These are phyloP conservation scores for Lepidopterella palustris DNA, from an alignment of 495 filamentous ascomycete genomes.

Conservation along the genomic window DNA sequence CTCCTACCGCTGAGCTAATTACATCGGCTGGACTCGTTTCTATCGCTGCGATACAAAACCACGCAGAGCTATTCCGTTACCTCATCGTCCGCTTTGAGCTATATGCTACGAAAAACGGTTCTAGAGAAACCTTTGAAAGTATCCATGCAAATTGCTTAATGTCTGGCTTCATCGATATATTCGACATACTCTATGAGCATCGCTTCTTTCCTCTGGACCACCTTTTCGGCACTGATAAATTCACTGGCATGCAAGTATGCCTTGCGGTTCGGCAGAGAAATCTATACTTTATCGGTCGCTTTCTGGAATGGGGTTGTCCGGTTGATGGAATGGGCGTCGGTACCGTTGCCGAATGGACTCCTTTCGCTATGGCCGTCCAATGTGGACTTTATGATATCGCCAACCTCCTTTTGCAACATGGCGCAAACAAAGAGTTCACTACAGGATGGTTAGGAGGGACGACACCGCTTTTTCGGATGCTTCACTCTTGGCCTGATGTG, in stretches of 20 bases:
- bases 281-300: background rate
- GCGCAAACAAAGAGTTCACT: slow-evolving; percentile 2
- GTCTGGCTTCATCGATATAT: background rate
- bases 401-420: background rate
- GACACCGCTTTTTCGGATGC: background rate
- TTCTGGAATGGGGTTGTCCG: slow-evolving; percentile 1
- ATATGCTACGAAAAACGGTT: background rate
- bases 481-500: background rate
- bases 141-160: background rate
- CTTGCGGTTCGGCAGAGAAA: slow-evolving; percentile 1
- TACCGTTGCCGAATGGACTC: background rate
- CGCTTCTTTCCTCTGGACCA: background rate
- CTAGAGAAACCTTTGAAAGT: background rate
- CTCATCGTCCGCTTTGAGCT: background rate
- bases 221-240: background rate
- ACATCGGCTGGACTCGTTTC: background rate
- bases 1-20: background rate
- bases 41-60: background rate
- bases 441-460: slow-evolving; percentile 2
- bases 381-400: slow-evolving; percentile 1
- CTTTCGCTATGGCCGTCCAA: slow-evolving; percentile 3
- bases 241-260: slow-evolving; percentile 2
- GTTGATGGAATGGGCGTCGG: background rate
- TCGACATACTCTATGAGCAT: background rate
- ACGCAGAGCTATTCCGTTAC: background rate